Evolutionary conservation across 306 rosid species (phyloP), one percentile per base, ranked within the genome.

Genomic region (Malus sylvestris): DNA sequence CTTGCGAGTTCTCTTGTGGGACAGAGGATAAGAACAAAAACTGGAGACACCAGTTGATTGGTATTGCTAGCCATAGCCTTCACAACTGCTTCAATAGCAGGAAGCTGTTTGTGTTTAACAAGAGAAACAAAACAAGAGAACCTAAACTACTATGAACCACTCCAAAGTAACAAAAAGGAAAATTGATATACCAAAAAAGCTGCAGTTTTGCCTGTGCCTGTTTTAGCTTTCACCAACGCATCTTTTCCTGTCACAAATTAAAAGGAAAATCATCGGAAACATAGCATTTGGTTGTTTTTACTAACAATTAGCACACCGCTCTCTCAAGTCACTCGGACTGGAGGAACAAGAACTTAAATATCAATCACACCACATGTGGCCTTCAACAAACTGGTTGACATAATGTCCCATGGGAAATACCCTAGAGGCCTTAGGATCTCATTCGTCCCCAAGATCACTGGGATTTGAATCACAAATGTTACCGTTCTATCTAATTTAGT

Each of bases 41-140:
- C 83, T 16, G 97, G 96, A 67, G 88, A 86, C 75, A 86, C 95
- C 80, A 79, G 92, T 27, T 78, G 89, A 89, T 70, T 46, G 49
- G 83, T 74, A 69, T 72, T 87, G 85, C 81, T 58, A 76, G 76
- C 68, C 81, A 74, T 76, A 75, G 89, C 97, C 84, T 92, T 92
- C 85, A 92, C 59, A 87, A 90, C 97, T 95, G 98, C 84, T 95
- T 95, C 98, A 95, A 95, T 90, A 76, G 97, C 97, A 83, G 97
- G 98, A 92, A 95, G 93, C 98, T 95, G 97, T 88, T 95, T 86
- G 87, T 84, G 81, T 83, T 92, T 81, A 85, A 66, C 83, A 78
- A 81, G 46, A 71, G 67, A 51, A 66, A 68, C 69, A 74, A 74
- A 68, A 60, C 72, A 57, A 70, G 72, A 62, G 2, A 71, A 73